These are phyloP conservation scores for Carex kokanica DNA, from an alignment of 176 grass and related monocot species.

Conservation along the genomic window DNA sequence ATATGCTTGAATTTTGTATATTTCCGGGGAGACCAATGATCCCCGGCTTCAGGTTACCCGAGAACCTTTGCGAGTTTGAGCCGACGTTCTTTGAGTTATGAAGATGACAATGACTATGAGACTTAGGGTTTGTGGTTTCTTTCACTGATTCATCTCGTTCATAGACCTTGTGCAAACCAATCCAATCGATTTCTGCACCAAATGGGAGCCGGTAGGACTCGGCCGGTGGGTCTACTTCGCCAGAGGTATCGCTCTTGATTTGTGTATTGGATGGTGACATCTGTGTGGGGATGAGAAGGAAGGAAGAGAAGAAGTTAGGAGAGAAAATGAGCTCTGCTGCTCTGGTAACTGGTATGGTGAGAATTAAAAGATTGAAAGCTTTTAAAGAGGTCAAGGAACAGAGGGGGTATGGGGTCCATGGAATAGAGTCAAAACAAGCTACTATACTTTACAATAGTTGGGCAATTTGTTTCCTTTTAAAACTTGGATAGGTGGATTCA, in stretches of 20 bases:
- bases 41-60: slow-evolving; percentile 57
- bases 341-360: background rate
- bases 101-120: slow-evolving; percentile 40
- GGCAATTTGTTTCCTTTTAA: background rate
- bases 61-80: slow-evolving; percentile 59
- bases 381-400: background rate
- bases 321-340: slow-evolving; percentile 4
- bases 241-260: background rate
- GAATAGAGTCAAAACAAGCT: slow-evolving; percentile 11
- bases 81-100: background rate
- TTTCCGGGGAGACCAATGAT: slow-evolving; percentile 54
- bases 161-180: slow-evolving; percentile 52
- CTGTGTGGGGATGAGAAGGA: background rate
- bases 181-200: slow-evolving; percentile 61
- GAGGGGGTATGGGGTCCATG: background rate
- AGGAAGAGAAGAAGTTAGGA: background rate
- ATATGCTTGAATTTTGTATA: slow-evolving; percentile 47
- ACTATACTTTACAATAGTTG: background rate
- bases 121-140: slow-evolving; percentile 94
- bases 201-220: slow-evolving; percentile 33
- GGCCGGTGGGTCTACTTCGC: slow-evolving; percentile 20
- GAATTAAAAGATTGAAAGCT: slow-evolving; percentile 9
- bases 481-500: slow-evolving; percentile 13
- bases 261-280: slow-evolving; percentile 19
- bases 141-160: slow-evolving; percentile 84